These are phyloP conservation scores for Diplodia sapinea DNA, from an alignment of 2,329 filamentous ascomycete genomes.

Conservation along the genomic window DNA sequence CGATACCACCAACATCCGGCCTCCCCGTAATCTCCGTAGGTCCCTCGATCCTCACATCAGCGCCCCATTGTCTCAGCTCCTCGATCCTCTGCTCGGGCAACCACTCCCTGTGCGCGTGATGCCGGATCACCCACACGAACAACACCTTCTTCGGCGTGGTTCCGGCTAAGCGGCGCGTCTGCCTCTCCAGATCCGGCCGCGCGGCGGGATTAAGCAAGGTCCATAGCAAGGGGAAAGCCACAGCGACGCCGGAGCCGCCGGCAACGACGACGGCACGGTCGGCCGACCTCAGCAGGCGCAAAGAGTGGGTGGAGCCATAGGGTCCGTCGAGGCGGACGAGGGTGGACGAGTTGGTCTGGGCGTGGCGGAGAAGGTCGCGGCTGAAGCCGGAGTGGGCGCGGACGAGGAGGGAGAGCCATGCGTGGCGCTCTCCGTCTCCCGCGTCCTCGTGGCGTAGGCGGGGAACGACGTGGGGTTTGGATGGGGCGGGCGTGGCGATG, in stretches of 20 bases:
- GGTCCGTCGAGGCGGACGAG: slow-evolving; percentile 66
- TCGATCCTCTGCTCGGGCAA: slow-evolving; percentile 57
- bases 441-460: slow-evolving; percentile 11
- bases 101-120: slow-evolving; percentile 61
- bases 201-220: slow-evolving; percentile 49
- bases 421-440: slow-evolving; percentile 44
- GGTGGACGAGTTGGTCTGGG: slow-evolving; percentile 52
- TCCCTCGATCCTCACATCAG: slow-evolving; percentile 60
- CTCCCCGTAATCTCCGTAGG: slow-evolving; percentile 61
- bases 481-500: slow-evolving; percentile 65
- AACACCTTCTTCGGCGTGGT: slow-evolving; percentile 48
- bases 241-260: slow-evolving; percentile 69
- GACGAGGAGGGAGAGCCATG: slow-evolving; percentile 64
- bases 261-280: slow-evolving; percentile 63
- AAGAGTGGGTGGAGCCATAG: slow-evolving; percentile 65
- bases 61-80: slow-evolving; percentile 57
- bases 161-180: slow-evolving; percentile 33
- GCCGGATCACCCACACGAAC: slow-evolving; percentile 66
- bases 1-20: slow-evolving; percentile 57
- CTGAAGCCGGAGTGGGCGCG: slow-evolving; percentile 67
- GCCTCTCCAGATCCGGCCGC: slow-evolving; percentile 35
- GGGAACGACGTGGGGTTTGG: slow-evolving; percentile 2
- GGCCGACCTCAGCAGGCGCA: slow-evolving; percentile 59
- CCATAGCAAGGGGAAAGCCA: slow-evolving; percentile 66
- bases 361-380: slow-evolving; percentile 59